Conservation (phyloP, 2,329 filamentous ascomycete genomes). For the Aspergillus viridinutans region DNA sequence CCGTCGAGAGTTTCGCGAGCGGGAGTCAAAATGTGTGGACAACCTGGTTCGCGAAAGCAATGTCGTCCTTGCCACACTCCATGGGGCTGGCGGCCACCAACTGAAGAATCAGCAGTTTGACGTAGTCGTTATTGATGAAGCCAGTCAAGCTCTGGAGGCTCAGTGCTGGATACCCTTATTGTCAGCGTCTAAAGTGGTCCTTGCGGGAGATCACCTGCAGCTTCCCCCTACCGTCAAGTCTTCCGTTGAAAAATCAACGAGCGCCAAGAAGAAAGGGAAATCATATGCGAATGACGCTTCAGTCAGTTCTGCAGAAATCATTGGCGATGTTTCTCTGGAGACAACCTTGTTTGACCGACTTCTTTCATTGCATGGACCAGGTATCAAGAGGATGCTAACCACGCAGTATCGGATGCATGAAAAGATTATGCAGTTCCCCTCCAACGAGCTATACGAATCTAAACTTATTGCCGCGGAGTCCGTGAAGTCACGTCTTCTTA, state of each 20-base stretch:
- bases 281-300: slow-evolving; percentile 25
- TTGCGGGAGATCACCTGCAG: slow-evolving; percentile 92
- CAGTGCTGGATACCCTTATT: slow-evolving; percentile 95
- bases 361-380: slow-evolving; percentile 71
- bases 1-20: slow-evolving; percentile 79
- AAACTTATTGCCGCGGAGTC: slow-evolving; percentile 75
- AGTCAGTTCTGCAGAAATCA: slow-evolving; percentile 35
- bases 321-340: slow-evolving; percentile 64
- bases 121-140: slow-evolving; percentile 92
- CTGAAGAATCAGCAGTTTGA: slow-evolving; percentile 78
- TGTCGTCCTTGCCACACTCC: slow-evolving; percentile 86
- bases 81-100: slow-evolving; percentile 84
- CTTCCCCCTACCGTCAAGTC: slow-evolving; percentile 93
- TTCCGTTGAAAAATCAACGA: slow-evolving; percentile 39
- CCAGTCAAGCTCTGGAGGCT: slow-evolving; percentile 89
- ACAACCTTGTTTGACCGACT: slow-evolving; percentile 91
- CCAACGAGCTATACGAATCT: slow-evolving; percentile 77
- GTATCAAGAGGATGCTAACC: slow-evolving; percentile 90
- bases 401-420: slow-evolving; percentile 99
- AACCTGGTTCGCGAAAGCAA: slow-evolving; percentile 72
- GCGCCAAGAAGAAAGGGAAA: slow-evolving; percentile 47
- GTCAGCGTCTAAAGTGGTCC: slow-evolving; percentile 73
- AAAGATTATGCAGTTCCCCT: slow-evolving; percentile 91
- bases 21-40: slow-evolving; percentile 76
- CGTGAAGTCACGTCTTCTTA: slow-evolving; percentile 71